Conservation (phyloP, 2,329 filamentous ascomycete species). For the Ramichloridium luteum region DNA sequence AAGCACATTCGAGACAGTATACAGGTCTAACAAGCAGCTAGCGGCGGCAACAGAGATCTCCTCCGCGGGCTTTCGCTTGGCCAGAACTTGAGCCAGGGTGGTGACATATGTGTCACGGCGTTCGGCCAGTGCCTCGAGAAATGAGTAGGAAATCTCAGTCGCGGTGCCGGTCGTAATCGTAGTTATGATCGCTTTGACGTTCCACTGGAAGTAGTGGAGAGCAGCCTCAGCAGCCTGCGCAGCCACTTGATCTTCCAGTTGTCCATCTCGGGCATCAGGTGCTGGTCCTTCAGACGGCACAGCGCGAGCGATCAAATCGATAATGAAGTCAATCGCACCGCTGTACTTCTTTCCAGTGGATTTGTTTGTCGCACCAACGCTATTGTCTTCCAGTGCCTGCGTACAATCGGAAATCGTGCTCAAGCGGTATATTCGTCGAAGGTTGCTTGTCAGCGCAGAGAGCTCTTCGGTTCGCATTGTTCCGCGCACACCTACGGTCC, state of each 20-base stretch:
- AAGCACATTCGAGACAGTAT: constrained; percentile 66
- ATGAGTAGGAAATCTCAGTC: constrained; percentile 45
- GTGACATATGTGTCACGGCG: constrained; percentile 41
- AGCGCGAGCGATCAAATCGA: constrained; percentile 62
- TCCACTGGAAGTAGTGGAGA: constrained; percentile 92
- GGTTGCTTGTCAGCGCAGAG: constrained; percentile 21
- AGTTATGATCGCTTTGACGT: constrained; percentile 27
- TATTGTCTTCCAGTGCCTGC: constrained; percentile 53
- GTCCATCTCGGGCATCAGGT: constrained; percentile 50
- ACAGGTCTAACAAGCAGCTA: constrained; percentile 67
- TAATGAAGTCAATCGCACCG: constrained; percentile 53
- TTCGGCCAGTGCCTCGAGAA: constrained; percentile 44
- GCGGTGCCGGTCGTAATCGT: constrained; percentile 36
- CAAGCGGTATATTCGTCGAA: constrained; percentile 21
- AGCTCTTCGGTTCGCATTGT: constrained; percentile 42
- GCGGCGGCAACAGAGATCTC: constrained; percentile 65
- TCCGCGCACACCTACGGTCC: constrained; percentile 59
- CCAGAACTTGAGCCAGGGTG: constrained; percentile 39
- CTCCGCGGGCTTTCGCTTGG: constrained; percentile 40
- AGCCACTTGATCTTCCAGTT: constrained; percentile 67
- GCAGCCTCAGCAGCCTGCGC: constrained; percentile 62
- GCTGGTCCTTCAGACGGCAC: constrained; percentile 52
- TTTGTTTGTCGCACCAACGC: constrained; percentile 28
- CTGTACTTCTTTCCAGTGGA: constrained; percentile 14
- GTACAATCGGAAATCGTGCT: constrained; percentile 52